Evolutionary conservation across 2,329 filamentous ascomycete genomes (phyloP).

Genomic region (Sporothrix schenckii): DNA sequence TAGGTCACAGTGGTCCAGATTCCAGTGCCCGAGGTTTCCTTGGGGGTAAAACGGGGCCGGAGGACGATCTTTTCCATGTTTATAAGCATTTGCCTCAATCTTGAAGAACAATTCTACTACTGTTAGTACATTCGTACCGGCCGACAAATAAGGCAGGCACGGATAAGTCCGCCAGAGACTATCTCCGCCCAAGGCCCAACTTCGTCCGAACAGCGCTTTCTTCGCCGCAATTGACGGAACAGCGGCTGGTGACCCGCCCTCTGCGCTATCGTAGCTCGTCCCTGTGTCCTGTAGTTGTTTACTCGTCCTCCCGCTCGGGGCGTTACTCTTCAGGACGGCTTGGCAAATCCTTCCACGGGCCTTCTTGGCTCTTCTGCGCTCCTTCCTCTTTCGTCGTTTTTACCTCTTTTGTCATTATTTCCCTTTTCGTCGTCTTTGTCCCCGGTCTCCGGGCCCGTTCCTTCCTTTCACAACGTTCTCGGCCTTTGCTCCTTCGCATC

Average conservation of each 20-base stretch:
- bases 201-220: too few species aligned
- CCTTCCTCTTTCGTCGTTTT: conserved; percentile 16
- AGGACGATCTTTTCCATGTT: too few species aligned
- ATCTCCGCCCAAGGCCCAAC: too few species aligned
- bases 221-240: too few species aligned
- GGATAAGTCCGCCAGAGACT: too few species aligned
- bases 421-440: not conserved
- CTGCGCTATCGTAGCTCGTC: too few species aligned
- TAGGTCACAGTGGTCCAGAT: not conserved
- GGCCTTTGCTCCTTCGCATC: not conserved
- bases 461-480: not conserved
- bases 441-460: not conserved
- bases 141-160: too few species aligned
- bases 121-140: too few species aligned
- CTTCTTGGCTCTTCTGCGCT: not conserved
- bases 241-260: too few species aligned
- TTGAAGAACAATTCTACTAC: too few species aligned
- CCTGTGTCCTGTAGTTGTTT: not conserved
- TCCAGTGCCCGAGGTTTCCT: not conserved
- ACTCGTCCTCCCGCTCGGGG: not conserved
- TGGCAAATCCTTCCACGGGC: not conserved
- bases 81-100: too few species aligned
- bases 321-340: not conserved
- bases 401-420: conserved; percentile 8
- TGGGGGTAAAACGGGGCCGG: not conserved